Percentiles rank a stretch among this genome's conserved stretches.
These are phyloP conservation scores for Flammula alnicola DNA, from an alignment of 1,284 basidiomycete genomes.

Conservation along the genomic window DNA sequence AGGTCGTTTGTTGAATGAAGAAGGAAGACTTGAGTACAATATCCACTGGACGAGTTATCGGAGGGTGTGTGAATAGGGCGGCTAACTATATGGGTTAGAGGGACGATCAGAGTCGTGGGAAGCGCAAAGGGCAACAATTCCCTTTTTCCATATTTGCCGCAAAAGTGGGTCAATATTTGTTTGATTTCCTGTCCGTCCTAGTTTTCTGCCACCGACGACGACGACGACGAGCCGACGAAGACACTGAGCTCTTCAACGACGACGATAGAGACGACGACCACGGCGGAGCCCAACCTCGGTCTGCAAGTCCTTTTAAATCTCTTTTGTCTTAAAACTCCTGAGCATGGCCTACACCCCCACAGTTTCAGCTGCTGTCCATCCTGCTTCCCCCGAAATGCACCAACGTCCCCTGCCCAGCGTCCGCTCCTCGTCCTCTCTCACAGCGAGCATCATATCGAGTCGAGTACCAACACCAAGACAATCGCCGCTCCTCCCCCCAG, in stretches of 20 bases:
- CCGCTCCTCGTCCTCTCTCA: conserved; percentile 35
- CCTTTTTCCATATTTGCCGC: conserved; percentile 13
- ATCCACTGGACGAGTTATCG: not conserved
- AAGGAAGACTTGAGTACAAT: not conserved
- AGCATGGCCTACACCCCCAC: not conserved
- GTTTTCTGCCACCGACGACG: conserved; percentile 10
- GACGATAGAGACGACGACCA: conserved; percentile 5
- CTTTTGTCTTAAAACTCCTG: not conserved
- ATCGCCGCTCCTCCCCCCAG: conserved; percentile 45
- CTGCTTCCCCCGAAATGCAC: conserved; percentile 35
- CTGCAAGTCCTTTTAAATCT: conserved; percentile 1
- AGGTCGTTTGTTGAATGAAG: not conserved
- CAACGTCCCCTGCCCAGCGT: conserved; percentile 43
- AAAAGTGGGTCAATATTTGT: conserved; percentile 13
- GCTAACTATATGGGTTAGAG: not conserved
- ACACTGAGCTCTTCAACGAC: conserved; percentile 1
- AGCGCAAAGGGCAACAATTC: conserved; percentile 6
- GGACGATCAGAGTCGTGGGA: conserved; percentile 9
- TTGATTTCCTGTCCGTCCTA: conserved; percentile 9
- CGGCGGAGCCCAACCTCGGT: not conserved
- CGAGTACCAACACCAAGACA: conserved; percentile 40
- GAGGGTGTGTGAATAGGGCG: not conserved
- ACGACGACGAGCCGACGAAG: conserved; percentile 12
- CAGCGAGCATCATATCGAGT: conserved; percentile 28
- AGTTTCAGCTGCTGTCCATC: conserved; percentile 8